Base-by-base conservation (phyloP, 148 eudicot genomes). In the Linanthus parryae region DNA sequence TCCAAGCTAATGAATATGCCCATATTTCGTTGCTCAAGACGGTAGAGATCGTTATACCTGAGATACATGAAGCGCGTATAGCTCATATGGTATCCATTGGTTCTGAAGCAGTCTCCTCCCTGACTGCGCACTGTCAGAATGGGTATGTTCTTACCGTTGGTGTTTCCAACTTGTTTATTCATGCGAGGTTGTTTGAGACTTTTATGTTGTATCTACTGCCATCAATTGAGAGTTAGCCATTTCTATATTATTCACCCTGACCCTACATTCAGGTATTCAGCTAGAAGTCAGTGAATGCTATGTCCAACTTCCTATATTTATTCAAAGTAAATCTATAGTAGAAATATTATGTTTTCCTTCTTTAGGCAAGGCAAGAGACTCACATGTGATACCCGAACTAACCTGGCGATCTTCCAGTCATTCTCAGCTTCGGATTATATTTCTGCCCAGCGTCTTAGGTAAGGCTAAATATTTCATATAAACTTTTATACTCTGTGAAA, bases 31-130 rank as follows among this genome's bases (percentile, higher is more conserved):
- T 60, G 57, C 58, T 52, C 22, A 62, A 92, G 99, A 74, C 68
- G 23, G 64, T 69, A 66, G 99, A 88, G 68, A 74, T 94, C 31
- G 78, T 76, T 21, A 78, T 88, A 57, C 99, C 99, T 11, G 99
- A 94, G 70, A 57, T 94, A 54, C 68, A 59, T 54, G 81, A 88
- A 67, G 82, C 88, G 99, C 88, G 95, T 34, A 65, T 74, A 36
- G 85, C 99, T 38, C 99, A 94, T 72, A 26, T 88, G 40, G 82
- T 94, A 62, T 77, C 99, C 29, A 84, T 94, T 74, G 99, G 99
- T 61, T 82, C 99, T 58, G 96, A 88, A 67, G 26, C 84, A 30
- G 58, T 81, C 48, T 57, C 71, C 39, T 38, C 83, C 8, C 43
- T 94, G 22, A 80, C 64, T 63, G 84, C 99, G 43, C 45, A 84